Conservation (phyloP, 805 yeast genomes). For the Yamadazyma tumulicola region DNA sequence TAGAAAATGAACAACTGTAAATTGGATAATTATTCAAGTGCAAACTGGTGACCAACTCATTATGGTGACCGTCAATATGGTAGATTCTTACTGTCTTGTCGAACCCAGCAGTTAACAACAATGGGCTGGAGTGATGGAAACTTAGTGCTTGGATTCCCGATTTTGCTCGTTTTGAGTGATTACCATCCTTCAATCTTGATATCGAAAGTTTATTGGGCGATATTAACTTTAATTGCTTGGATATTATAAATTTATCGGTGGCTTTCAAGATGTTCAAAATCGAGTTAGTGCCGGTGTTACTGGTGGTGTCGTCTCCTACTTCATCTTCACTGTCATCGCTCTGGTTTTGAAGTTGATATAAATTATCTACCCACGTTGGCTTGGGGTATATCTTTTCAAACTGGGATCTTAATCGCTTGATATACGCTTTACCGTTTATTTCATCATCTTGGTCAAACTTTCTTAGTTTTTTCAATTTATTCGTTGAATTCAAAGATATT, state of each 20-base stretch:
- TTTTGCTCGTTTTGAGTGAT: constrained; percentile 59
- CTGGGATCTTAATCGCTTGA: constrained; percentile 66
- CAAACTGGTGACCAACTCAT: constrained; percentile 77
- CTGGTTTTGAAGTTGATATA: constrained; percentile 25
- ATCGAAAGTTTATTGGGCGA: constrained; percentile 73
- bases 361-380: constrained; percentile 71
- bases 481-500: constrained; percentile 57
- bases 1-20: constrained; percentile 66
- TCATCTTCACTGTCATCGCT: constrained; percentile 19
- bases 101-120: constrained; percentile 86
- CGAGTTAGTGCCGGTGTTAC: constrained; percentile 24
- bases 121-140: constrained; percentile 83
- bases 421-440: constrained; percentile 59
- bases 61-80: constrained; percentile 84
- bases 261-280: constrained; percentile 29
- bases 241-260: constrained; percentile 37
- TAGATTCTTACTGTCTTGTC: constrained; percentile 84
- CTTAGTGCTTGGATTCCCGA: constrained; percentile 82
- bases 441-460: constrained; percentile 49
- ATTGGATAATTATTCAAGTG: constrained; percentile 78
- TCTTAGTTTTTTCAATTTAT: constrained; percentile 70
- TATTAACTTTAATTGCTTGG: constrained; percentile 51
- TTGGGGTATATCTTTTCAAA: constrained; percentile 70
- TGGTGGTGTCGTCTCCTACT: constrained; percentile 17
- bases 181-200: constrained; percentile 84